Percentiles rank a stretch among this genome's conserved stretches.
Evolutionary conservation across 225 moss, liverwort and hornwort species (phyloP).

Genomic region (Polytrichum formosum): DNA sequence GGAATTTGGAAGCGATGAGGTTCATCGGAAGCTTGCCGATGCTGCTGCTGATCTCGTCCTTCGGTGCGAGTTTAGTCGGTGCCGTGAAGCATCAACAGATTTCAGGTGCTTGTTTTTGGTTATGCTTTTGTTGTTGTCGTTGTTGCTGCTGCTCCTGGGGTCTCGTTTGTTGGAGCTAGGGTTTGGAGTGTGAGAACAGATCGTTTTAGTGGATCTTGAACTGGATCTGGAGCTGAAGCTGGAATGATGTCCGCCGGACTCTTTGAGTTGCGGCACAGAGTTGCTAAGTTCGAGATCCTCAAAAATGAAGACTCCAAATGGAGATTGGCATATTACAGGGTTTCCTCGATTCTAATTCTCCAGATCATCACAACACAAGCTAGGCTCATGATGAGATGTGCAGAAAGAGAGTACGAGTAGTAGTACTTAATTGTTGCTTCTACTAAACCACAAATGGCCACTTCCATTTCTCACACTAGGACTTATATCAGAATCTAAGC

Average conservation of each 20-base stretch:
- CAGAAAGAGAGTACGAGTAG: too few relatives aligned
- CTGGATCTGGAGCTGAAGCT: not conserved
- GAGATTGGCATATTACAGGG: too few relatives aligned
- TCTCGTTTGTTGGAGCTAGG: not conserved
- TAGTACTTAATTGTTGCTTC: too few relatives aligned
- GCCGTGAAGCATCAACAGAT: slow-evolving; percentile 1
- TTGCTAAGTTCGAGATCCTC: not conserved
- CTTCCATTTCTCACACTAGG: too few relatives aligned
- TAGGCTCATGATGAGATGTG: too few relatives aligned
- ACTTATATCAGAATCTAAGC: too few relatives aligned
- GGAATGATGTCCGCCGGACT: not conserved
- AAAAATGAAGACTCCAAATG: not conserved
- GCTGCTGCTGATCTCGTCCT: not conserved
- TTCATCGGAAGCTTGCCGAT: too few relatives aligned
- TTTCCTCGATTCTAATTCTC: too few relatives aligned
- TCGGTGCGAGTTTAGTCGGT: not conserved
- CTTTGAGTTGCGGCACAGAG: not conserved
- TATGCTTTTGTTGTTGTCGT: not conserved
- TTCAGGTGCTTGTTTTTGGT: slow-evolving; percentile 3
- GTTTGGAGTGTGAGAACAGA: not conserved
- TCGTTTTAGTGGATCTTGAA: not conserved
- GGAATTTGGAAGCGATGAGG: too few relatives aligned
- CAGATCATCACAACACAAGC: too few relatives aligned
- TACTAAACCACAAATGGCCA: too few relatives aligned
- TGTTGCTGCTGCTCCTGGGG: too few relatives aligned